phyloP scores from a whole-genome alignment of 768 basidiomycete species.

The Leccinum uliginosum region DNA sequence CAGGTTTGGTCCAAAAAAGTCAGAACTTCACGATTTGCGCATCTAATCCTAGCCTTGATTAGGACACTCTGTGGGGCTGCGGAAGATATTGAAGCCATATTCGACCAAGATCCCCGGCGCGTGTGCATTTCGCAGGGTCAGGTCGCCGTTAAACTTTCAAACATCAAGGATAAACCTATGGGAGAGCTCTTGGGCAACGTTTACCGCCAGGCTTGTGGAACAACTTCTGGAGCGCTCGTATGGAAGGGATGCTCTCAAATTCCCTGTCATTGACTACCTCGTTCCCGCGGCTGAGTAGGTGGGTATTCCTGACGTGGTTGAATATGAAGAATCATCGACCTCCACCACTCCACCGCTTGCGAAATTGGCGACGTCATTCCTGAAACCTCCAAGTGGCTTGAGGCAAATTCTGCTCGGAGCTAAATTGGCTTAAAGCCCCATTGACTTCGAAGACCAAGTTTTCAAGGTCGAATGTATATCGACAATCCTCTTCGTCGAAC shows the following conservation, averaged over 20 bases:
- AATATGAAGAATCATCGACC: slow-evolving; percentile 38
- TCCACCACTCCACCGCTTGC: slow-evolving; percentile 47
- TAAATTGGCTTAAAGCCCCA: slow-evolving; percentile 85
- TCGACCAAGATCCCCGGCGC: slow-evolving; percentile 97
- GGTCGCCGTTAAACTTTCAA: slow-evolving; percentile 86
- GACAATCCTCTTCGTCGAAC: slow-evolving; percentile 87
- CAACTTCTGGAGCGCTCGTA: slow-evolving; percentile 80
- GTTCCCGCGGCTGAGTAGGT: slow-evolving; percentile 44
- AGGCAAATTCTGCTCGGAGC: slow-evolving; percentile 69
- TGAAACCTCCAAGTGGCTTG: slow-evolving; percentile 69
- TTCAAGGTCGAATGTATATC: slow-evolving; percentile 82
- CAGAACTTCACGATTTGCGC: slow-evolving; percentile 11
- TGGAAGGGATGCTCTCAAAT: slow-evolving; percentile 61
- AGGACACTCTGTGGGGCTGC: slow-evolving; percentile 98
- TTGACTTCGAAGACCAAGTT: slow-evolving; percentile 75
- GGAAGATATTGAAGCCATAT: slow-evolving; percentile 97
- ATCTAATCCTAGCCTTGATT: slow-evolving; percentile 10
- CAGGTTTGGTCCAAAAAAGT: slow-evolving; percentile 99
- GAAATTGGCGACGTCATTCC: slow-evolving; percentile 54
- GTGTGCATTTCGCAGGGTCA: slow-evolving; percentile 98
- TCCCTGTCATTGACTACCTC: slow-evolving; percentile 86
- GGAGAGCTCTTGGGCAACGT: slow-evolving; percentile 89
- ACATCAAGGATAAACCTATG: slow-evolving; percentile 89
- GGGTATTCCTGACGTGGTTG: slow-evolving; percentile 39
- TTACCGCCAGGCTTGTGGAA: slow-evolving; percentile 66